phyloP scores from a whole-genome alignment of 768 basidiomycete genomes.

The Boletus patriciae region DNA sequence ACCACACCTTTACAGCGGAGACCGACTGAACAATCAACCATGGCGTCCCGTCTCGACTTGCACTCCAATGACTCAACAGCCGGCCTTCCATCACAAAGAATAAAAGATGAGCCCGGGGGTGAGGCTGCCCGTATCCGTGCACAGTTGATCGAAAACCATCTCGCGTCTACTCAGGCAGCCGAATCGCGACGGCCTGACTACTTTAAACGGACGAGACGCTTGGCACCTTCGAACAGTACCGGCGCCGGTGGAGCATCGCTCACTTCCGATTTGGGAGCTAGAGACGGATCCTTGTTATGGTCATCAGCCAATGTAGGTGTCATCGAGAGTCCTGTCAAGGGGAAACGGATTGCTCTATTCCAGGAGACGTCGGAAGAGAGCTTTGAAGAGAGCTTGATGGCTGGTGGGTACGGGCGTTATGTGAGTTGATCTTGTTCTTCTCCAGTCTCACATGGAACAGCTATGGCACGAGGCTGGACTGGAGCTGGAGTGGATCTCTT shows the following conservation, averaged over 20 bases:
- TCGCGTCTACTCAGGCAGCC: constrained; percentile 49
- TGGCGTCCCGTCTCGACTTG: background rate
- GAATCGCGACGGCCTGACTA: constrained; percentile 74
- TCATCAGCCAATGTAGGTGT: constrained; percentile 50
- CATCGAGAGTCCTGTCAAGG: constrained; percentile 68
- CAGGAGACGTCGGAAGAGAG: constrained; percentile 83
- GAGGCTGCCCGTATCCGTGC: constrained; percentile 63
- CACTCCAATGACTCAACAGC: background rate
- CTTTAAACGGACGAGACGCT: constrained; percentile 57
- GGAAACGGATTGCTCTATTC: constrained; percentile 70
- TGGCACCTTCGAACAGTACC: constrained; percentile 38
- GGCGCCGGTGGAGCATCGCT: constrained; percentile 13
- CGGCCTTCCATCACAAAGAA: background rate
- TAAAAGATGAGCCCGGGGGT: constrained; percentile 40
- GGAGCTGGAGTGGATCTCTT: constrained; percentile 11
- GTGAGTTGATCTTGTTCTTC: constrained; percentile 40
- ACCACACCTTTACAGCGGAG: constrained; percentile 10
- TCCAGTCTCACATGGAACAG: background rate
- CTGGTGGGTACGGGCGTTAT: constrained; percentile 76
- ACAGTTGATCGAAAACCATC: constrained; percentile 49
- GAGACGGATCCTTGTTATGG: constrained; percentile 20
- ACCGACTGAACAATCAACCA: background rate
- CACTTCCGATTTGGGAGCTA: constrained; percentile 8
- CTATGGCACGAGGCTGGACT: background rate
- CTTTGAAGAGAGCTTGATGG: constrained; percentile 82